Evolutionary conservation across 139 green algal genomes (phyloP).

Genomic region (Chlorella sp.): DNA sequence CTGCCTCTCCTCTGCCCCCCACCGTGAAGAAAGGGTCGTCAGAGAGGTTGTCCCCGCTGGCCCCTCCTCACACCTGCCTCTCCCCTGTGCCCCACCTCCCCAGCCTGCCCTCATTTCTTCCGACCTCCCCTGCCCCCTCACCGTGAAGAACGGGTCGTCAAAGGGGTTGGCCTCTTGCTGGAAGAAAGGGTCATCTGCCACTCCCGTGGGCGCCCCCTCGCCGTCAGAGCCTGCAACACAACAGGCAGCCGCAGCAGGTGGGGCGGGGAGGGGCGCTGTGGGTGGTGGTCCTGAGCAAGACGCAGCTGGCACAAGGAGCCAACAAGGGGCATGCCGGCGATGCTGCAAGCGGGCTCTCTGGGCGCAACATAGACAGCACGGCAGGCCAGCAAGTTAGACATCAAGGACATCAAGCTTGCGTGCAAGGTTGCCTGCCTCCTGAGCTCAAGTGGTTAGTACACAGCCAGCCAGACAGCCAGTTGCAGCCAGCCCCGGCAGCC

Average conservation of each 20-base stretch:
- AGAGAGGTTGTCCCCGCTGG: too few relatives aligned
- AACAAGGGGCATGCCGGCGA: background rate
- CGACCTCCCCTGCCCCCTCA: background rate
- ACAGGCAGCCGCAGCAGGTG: background rate
- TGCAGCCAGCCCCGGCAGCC: background rate
- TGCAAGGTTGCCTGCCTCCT: too few relatives aligned
- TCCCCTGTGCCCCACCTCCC: too few relatives aligned
- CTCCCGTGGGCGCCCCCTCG: slow-evolving; percentile 15
- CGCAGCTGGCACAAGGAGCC: background rate
- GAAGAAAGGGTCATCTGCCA: slow-evolving; percentile 56
- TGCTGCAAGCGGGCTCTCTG: too few relatives aligned
- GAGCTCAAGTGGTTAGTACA: too few relatives aligned
- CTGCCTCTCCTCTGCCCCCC: too few relatives aligned
- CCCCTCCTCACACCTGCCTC: too few relatives aligned
- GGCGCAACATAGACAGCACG: too few relatives aligned
- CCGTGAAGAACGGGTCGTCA: slow-evolving; percentile 87
- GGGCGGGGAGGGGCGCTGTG: background rate
- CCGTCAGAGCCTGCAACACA: slow-evolving; percentile 3
- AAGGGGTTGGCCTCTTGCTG: slow-evolving; percentile 74
- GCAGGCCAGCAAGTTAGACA: too few relatives aligned
- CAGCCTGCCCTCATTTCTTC: too few relatives aligned
- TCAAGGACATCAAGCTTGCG: too few relatives aligned
- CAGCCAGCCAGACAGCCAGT: background rate
- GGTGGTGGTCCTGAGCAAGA: background rate
- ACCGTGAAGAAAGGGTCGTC: too few relatives aligned